A percentile compares a stretch with the other conserved stretches of the same genome.
Evolutionary conservation across 2,329 filamentous ascomycete genomes (phyloP).

Genomic region (Colletotrichum falcatum): DNA sequence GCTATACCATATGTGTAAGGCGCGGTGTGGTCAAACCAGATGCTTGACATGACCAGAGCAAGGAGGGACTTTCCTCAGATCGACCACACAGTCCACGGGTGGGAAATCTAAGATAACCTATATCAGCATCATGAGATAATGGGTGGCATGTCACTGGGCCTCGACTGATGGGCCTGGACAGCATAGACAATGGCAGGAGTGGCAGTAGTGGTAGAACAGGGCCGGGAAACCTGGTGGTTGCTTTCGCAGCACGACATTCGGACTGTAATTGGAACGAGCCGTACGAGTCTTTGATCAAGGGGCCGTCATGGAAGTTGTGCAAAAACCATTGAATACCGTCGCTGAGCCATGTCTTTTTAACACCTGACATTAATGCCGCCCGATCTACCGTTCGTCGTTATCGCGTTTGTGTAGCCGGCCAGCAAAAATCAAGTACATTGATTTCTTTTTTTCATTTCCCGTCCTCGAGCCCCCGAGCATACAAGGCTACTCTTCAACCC

Average conservation of each 20-base stretch:
- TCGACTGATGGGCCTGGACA: neutral
- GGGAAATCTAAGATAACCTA: neutral
- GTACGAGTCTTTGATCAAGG: neutral
- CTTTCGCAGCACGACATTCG: conserved; percentile 8
- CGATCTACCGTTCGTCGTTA: conserved; percentile 41
- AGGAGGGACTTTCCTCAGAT: conserved; percentile 26
- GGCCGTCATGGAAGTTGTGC: conserved; percentile 14
- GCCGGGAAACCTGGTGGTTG: neutral
- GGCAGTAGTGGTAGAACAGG: neutral
- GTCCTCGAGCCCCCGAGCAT: conserved; percentile 35
- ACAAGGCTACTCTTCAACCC: conserved; percentile 40
- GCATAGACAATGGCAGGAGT: too few species aligned
- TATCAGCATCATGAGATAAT: neutral
- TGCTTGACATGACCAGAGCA: neutral
- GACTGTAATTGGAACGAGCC: conserved; percentile 8
- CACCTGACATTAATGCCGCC: conserved; percentile 41
- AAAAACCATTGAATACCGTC: conserved; percentile 42
- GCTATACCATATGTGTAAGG: neutral
- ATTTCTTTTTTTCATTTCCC: conserved; percentile 40
- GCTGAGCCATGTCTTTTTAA: conserved; percentile 41
- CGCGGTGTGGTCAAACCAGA: neutral
- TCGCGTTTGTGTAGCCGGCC: conserved; percentile 41
- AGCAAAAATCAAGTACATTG: conserved; percentile 40
- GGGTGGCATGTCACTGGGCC: conserved; percentile 7
- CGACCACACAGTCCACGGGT: conserved; percentile 11